Evolutionary conservation across 495 filamentous ascomycete genomes (phyloP).

Genomic region (Penicillium argentinense): DNA sequence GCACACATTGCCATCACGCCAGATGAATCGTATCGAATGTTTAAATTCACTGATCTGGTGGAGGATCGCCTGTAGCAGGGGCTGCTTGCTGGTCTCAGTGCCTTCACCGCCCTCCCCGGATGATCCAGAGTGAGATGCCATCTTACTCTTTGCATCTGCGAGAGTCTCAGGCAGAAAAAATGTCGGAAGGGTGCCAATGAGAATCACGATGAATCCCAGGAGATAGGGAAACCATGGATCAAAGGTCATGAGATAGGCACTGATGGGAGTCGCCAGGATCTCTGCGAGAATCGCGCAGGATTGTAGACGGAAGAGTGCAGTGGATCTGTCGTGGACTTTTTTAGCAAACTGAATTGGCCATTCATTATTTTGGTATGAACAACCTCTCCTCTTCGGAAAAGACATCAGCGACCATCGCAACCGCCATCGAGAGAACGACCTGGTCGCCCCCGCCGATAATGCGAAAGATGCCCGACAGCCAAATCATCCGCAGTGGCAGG

Average conservation of each 20-base stretch:
- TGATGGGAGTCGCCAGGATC: conserved; percentile 31
- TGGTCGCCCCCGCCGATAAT: conserved; percentile 34
- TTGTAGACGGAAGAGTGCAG: conserved; percentile 26
- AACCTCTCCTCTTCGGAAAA: conserved; percentile 38
- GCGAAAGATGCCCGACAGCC: conserved; percentile 27
- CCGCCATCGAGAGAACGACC: conserved; percentile 17
- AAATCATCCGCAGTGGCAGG: conserved; percentile 33
- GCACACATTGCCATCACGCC: conserved; percentile 25
- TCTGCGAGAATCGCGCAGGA: conserved; percentile 24
- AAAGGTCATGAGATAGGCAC: conserved; percentile 32
- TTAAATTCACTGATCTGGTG: conserved; percentile 23
- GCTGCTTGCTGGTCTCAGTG: conserved; percentile 4
- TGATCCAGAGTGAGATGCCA: not conserved
- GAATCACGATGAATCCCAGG: conserved; percentile 23
- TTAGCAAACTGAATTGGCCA: no score
- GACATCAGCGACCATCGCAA: conserved; percentile 34
- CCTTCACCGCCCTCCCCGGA: not conserved
- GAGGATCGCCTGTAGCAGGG: conserved; percentile 13
- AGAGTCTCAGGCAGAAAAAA: conserved; percentile 50
- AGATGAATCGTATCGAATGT: conserved; percentile 32
- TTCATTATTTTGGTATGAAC: no score
- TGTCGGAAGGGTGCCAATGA: conserved; percentile 26
- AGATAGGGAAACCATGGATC: conserved; percentile 28
- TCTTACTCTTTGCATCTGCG: conserved; percentile 20
- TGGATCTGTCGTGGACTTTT: conserved; percentile 26